phyloP scores from a whole-genome alignment of 805 yeast genomes.

The Metschnikowia peoriensis region DNA sequence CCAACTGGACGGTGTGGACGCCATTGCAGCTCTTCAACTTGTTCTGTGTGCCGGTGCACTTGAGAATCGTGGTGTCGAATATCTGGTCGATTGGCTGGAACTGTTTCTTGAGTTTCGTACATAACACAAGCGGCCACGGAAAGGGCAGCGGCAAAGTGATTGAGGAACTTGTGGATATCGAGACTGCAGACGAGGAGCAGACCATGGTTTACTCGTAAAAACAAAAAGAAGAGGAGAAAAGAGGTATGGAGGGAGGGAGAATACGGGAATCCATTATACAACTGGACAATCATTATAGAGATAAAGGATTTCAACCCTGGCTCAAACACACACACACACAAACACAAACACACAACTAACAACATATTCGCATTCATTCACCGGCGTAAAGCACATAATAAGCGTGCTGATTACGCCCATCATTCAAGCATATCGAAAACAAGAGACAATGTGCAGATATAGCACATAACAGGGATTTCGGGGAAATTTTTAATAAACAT shows the following conservation, averaged over 20 bases:
- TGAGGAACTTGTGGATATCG: slow-evolving; percentile 41
- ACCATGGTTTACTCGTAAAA: slow-evolving; percentile 30
- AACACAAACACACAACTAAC: not conserved
- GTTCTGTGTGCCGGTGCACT: slow-evolving; percentile 38
- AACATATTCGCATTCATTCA: not conserved
- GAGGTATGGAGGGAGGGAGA: no score
- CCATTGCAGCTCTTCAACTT: slow-evolving; percentile 37
- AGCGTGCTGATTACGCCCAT: not conserved
- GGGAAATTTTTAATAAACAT: not conserved
- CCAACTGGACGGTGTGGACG: slow-evolving; percentile 46
- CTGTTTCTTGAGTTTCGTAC: slow-evolving; percentile 44
- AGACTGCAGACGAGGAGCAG: slow-evolving; percentile 33
- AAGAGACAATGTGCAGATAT: not conserved
- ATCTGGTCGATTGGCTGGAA: slow-evolving; percentile 44
- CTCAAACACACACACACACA: no score
- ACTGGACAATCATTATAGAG: no score
- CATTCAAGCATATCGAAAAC: slow-evolving; percentile 3
- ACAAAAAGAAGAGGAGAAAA: not conserved
- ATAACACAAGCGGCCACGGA: slow-evolving; percentile 45
- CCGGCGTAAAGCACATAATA: not conserved
- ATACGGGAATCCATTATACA: no score
- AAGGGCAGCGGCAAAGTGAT: slow-evolving; percentile 34
- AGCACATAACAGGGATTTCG: not conserved
- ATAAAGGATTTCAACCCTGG: no score
- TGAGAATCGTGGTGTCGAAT: slow-evolving; percentile 37